These are phyloP conservation scores for Aeschynomene evenia DNA, from an alignment of 306 rosid species.

Conservation along the genomic window DNA sequence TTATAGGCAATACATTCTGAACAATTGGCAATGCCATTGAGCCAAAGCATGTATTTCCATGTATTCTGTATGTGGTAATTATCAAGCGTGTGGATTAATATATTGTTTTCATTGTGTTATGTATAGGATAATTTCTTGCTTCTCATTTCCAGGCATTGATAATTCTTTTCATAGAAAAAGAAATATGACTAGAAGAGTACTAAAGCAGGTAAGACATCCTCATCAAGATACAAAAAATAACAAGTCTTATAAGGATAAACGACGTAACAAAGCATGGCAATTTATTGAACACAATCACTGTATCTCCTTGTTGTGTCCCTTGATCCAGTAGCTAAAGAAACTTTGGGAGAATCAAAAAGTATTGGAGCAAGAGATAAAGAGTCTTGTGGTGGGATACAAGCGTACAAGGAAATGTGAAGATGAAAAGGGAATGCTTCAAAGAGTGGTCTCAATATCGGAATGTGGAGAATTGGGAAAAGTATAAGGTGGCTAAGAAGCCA, in stretches of 20 bases:
- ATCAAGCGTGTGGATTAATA: not conserved
- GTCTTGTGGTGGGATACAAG: no score
- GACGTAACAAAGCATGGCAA: not conserved
- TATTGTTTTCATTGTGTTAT: slow-evolving; percentile 1
- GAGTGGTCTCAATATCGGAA: no score
- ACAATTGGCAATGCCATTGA: not conserved
- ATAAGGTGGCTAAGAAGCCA: no score
- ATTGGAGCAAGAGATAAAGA: no score
- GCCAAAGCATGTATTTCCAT: not conserved
- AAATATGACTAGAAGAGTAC: not conserved
- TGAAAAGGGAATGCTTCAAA: no score
- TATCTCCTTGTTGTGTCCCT: no score
- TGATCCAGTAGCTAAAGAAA: no score
- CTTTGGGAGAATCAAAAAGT: no score
- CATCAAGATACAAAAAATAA: no score
- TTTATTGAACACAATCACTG: not conserved
- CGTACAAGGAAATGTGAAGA: no score
- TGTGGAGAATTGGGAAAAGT: no score
- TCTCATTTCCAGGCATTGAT: slow-evolving; percentile 8
- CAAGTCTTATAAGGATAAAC: not conserved
- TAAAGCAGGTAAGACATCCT: not conserved
- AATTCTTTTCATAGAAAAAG: not conserved
- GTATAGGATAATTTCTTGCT: slow-evolving; percentile 5
- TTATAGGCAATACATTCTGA: not conserved
- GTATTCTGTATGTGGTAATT: not conserved